Base-by-base conservation (phyloP, 2,329 filamentous ascomycete species). In the Hypoxylon rubiginosum region DNA sequence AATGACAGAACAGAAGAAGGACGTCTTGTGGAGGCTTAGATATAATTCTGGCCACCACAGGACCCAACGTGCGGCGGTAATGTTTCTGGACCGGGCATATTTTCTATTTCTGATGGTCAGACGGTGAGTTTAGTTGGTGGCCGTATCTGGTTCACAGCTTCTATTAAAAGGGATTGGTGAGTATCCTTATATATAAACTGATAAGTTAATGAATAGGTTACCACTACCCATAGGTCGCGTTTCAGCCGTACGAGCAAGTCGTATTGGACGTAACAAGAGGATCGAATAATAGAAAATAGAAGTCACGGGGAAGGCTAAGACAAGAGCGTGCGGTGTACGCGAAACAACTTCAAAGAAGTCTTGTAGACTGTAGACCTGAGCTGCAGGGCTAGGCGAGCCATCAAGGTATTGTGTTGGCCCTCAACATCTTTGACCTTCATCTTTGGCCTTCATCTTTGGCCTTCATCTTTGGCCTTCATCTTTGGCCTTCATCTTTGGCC, bases 1-100 rank as follows among this genome's bases (percentile, higher is more conserved):
- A 52, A 58, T 34, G 48, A 55, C 10, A 60, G 17, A 62, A 26
- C 49, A 15, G 54, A 43, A 32, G 49, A 61, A 54, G 39, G 50
- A 65, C 64, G 46, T 49, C 30, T 54, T 50, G 49, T 45, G 34
- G 45, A 58, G 55, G 45, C 50, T 30, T 49, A 39, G 57, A 58
- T 54, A 21, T 30, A 26, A 51, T 39, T 48, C 32, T 26, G 26
- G 34, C 54, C 45, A 36, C 7, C 39, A 43, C 17, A 7, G 17
- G 7, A 10, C 39, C 13, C 19, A 41, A 21, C 7, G 9, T 43
- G 39, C 39, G 39, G 39, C 17, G 39, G n/a, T 21, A 21, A 21
- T 17, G 17, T 9, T 43, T 21, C 17, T 10, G 8, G n/a, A 30
- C 21, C 17, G 36, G 36, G 36, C 21, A 30, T 45, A 28, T n/a